Evolutionary conservation across 805 yeast species (phyloP), one percentile per base, ranked within the genome.

Genomic region (Myxozyma mucilagina): DNA sequence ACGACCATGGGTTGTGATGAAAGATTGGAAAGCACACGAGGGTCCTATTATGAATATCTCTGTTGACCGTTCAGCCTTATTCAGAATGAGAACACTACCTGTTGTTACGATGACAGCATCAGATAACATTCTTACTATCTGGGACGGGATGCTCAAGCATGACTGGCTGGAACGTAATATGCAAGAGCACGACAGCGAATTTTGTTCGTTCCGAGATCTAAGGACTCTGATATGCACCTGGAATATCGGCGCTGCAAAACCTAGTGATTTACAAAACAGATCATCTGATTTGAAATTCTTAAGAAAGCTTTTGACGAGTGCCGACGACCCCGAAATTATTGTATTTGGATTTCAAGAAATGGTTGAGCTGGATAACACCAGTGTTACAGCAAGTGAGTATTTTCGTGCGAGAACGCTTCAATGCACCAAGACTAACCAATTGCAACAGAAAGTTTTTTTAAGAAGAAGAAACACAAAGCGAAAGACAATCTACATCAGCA

Each of bases 341-440:
- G 87, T 87, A 0, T 79, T 94, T 64, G 98, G 97, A 1, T 77
- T 94, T 42, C 96, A 94, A 73, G 99, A 94, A 69, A 86, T 92
- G 38, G 85, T 91, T 11, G 97, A 92, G 69, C 76, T 94, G 47
- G 90, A 93, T 13, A 88, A 89, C 70, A 90, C 90, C 84, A 80
- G 91, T 59, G 84, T 87, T 44, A 84, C 89, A 0, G 96, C 94
- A 69, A 83, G 65, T 61, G 55, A 1, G 65, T 47, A n/a, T 9
- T 24, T 13, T 16, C n/a, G n/a, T 35, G 7, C 34, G 35, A 7
- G 5, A 14, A 18, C n/a, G 34, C 16, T 24, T 4, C 14, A 11
- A 13, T 4, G n/a, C 38, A 14, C 3, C 6, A 16, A 38, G 9
- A 48, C 34, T 31, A 31, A 79, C 84, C 59, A 72, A 75, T 13